phyloP scores from a whole-genome alignment of 306 rosid species.

The Myrica gale region DNA sequence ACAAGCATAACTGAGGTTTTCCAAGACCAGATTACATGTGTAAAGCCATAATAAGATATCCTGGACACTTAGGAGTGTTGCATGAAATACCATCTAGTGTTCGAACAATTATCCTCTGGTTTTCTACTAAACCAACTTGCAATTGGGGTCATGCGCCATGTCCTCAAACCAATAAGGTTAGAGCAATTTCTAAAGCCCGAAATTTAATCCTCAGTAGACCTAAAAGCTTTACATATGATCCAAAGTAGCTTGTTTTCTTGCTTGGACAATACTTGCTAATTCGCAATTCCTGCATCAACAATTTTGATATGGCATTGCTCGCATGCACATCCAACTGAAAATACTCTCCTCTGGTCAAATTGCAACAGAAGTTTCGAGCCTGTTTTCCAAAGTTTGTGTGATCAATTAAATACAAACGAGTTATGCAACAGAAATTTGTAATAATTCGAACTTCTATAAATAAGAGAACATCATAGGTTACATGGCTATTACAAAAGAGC shows the following conservation, averaged over 20 bases:
- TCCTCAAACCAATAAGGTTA: too few relatives aligned
- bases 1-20: neutral
- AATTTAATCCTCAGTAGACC: neutral
- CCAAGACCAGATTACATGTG: neutral
- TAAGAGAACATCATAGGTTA: neutral
- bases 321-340: neutral
- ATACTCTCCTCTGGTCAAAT: neutral
- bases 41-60: too few relatives aligned
- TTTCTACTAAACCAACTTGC: neutral
- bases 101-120: neutral
- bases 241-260: neutral
- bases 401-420: neutral
- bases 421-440: neutral
- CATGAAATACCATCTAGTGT: neutral
- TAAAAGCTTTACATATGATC: neutral
- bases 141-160: too few relatives aligned
- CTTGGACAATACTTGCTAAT: neutral
- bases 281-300: neutral
- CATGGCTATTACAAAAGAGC: neutral
- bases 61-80: too few relatives aligned
- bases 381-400: neutral
- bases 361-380: neutral
- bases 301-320: neutral
- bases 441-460: neutral
- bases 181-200: neutral